Evolutionary conservation across 352 stramenopile species (phyloP).

Genomic region (Phytopythium montanum): DNA sequence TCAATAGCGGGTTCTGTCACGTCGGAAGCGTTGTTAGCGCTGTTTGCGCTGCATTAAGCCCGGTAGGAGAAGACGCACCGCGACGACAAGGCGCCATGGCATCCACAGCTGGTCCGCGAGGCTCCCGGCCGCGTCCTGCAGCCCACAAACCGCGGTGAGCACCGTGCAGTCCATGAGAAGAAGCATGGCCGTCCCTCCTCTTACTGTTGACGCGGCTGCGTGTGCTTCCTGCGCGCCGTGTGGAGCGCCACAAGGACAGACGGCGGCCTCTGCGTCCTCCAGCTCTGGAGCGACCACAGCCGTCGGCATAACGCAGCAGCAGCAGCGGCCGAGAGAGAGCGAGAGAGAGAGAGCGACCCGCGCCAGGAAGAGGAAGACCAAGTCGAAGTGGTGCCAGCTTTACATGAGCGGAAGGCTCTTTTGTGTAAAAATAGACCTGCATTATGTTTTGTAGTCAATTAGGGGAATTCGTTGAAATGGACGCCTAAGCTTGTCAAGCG

Average conservation of each 20-base stretch:
- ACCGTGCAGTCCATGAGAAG: not conserved
- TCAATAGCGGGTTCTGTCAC: constrained; percentile 47
- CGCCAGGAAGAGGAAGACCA: no score
- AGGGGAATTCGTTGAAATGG: not conserved
- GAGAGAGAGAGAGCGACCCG: not conserved
- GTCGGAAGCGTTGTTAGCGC: not conserved
- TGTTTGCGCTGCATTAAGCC: not conserved
- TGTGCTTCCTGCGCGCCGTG: constrained; percentile 1
- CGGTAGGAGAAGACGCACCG: constrained; percentile 28
- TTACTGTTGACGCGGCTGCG: not conserved
- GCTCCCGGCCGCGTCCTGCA: constrained; percentile 13
- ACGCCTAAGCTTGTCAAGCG: not conserved
- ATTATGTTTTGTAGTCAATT: not conserved
- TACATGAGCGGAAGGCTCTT: no score
- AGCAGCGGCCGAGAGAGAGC: no score
- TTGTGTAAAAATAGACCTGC: no score
- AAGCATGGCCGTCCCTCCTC: not conserved
- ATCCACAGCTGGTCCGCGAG: constrained; percentile 71
- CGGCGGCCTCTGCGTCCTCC: not conserved
- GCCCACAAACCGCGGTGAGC: not conserved
- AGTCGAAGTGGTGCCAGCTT: no score
- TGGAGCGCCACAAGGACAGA: not conserved
- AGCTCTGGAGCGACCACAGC: constrained; percentile 7
- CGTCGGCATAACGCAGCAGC: constrained; percentile 4
- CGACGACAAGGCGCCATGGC: constrained; percentile 53